phyloP scores from a whole-genome alignment of 371 early-diverging fungal genomes.

The Neoconidiobolus thromboides region DNA sequence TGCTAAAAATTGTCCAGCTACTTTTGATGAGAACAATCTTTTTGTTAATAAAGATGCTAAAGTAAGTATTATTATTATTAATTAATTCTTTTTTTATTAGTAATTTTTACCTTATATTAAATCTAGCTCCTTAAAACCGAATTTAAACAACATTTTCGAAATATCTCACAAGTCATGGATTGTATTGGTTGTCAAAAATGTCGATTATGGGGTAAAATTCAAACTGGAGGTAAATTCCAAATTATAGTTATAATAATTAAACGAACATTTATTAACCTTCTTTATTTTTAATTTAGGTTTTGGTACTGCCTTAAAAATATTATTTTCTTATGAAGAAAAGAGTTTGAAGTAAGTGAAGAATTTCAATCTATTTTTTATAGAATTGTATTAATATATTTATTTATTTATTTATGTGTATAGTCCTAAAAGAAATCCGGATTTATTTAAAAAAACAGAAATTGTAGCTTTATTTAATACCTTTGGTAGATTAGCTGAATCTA shows the following conservation, averaged over 20 bases:
- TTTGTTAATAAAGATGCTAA: conserved; percentile 34
- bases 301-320: conserved; percentile 83
- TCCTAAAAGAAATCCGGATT: conserved; percentile 22
- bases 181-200: conserved; percentile 98
- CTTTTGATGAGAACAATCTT: conserved; percentile 75
- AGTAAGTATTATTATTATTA: conserved; percentile 6
- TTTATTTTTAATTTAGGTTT: conserved; percentile 13
- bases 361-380: too few species aligned
- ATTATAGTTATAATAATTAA: too few species aligned
- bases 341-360: conserved; percentile 23
- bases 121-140: conserved; percentile 41
- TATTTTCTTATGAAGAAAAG: conserved; percentile 72
- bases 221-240: conserved; percentile 30
- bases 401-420: conserved; percentile 11
- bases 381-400: background rate
- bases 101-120: background rate
- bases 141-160: conserved; percentile 81
- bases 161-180: conserved; percentile 92
- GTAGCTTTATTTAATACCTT: conserved; percentile 86
- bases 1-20: conserved; percentile 38
- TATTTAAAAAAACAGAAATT: conserved; percentile 66
- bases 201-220: conserved; percentile 91
- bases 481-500: conserved; percentile 61
- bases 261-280: background rate
- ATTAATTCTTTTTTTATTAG: background rate